Percentiles rank a stretch among this genome's conserved stretches.
Evolutionary conservation across 2,329 filamentous ascomycete genomes (phyloP).

Genomic region (Aspergillus proliferans): DNA sequence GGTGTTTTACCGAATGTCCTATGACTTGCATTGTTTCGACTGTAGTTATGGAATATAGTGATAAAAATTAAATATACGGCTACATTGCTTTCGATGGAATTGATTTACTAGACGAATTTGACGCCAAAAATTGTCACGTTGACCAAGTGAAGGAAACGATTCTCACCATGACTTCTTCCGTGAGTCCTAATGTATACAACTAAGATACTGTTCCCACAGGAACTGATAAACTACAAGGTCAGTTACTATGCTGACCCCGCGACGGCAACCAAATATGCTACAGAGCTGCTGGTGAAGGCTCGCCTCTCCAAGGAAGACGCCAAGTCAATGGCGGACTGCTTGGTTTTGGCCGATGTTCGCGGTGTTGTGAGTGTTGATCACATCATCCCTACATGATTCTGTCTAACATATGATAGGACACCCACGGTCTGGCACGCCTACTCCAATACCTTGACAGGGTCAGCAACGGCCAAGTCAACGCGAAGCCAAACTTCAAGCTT

Average conservation of each 20-base stretch:
- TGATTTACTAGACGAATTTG: too few relatives aligned
- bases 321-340: slow-evolving; percentile 1
- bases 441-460: background rate
- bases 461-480: background rate
- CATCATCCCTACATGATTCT: background rate
- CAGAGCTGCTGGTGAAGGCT: background rate
- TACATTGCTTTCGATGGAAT: too few relatives aligned
- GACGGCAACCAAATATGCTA: background rate
- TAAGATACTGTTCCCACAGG: background rate
- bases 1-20: background rate
- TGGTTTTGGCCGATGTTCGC: slow-evolving; percentile 1
- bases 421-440: background rate
- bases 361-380: background rate
- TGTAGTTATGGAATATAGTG: background rate
- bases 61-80: background rate
- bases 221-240: background rate
- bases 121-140: too few relatives aligned
- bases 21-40: too few relatives aligned
- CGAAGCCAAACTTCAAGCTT: background rate
- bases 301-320: background rate
- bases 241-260: background rate
- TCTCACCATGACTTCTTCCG: background rate
- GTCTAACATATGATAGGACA: background rate
- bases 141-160: background rate
- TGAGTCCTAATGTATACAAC: background rate